Evolutionary conservation across 2,329 filamentous ascomycete species (phyloP).

Genomic region (Fusarium sp.): DNA sequence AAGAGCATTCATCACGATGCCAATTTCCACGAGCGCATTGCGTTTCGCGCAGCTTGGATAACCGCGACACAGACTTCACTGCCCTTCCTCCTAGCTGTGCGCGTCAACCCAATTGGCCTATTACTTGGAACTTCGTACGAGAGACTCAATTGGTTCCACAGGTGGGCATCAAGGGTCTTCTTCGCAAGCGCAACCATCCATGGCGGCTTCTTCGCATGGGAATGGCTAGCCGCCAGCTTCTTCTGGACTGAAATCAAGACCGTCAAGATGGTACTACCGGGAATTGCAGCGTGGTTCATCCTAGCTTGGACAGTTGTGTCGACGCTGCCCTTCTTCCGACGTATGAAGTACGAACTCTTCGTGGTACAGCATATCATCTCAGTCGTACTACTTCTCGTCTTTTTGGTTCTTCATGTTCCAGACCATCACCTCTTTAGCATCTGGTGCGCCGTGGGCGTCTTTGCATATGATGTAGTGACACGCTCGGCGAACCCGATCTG

Average conservation of each 20-base stretch:
- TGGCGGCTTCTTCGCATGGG: constrained; percentile 36
- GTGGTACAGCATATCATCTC: constrained; percentile 42
- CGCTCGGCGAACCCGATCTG: constrained; percentile 41
- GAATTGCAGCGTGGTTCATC: constrained; percentile 40
- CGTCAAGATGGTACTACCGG: constrained; percentile 41
- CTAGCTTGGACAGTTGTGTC: constrained; percentile 40
- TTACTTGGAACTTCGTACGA: constrained; percentile 40
- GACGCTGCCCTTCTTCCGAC: constrained; percentile 37
- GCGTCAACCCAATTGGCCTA: constrained; percentile 38
- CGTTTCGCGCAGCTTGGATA: constrained; percentile 42
- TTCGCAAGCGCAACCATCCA: constrained; percentile 40
- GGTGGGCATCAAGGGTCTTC: constrained; percentile 39
- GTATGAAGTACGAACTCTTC: constrained; percentile 43
- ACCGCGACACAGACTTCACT: constrained; percentile 37
- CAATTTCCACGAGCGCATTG: constrained; percentile 40
- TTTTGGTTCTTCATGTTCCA: constrained; percentile 40
- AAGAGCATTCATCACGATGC: constrained; percentile 42
- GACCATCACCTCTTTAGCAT: constrained; percentile 42
- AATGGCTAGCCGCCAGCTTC: constrained; percentile 39
- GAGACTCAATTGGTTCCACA: constrained; percentile 40
- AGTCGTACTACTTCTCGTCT: constrained; percentile 31
- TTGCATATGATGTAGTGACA: constrained; percentile 39
- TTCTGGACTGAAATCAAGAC: constrained; percentile 40
- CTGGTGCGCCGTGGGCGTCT: constrained; percentile 42
- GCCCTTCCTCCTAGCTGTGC: constrained; percentile 37